Evolutionary conservation across 495 filamentous ascomycete genomes (phyloP), one percentile per base, ranked within the genome.

Genomic region (Penicillium ucsense): DNA sequence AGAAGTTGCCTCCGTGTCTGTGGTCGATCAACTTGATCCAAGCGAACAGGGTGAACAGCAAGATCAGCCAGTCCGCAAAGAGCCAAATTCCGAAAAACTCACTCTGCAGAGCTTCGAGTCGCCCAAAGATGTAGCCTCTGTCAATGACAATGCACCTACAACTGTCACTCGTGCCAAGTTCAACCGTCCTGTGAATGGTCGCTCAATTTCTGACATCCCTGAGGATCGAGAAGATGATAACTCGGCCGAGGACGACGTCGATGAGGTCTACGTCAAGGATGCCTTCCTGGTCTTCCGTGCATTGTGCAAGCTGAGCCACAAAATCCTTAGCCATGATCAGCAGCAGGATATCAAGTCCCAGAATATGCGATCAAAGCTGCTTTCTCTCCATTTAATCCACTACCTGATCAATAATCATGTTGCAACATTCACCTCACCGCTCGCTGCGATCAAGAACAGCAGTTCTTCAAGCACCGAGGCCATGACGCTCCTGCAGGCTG

Each of bases 271-370:
- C 59, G 85, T 95, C 47, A 87, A 91, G 56, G 94, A 99, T 65
- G 88, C 94, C 9, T 99, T 95, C 62, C 73, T 99, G 9, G 89
- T 99, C 31, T 95, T 99, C 73, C 79, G 94, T 27, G 92, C 94
- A 6, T 90, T 99, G 66, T 99, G 94, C 74, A 95, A 95, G 61
- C 74, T 99, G 38, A 95, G 90, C 50, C 95, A 89, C 47, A 99
- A 96, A 59, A 68, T 87, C 36, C 68, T 99, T 27, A 77, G 83
- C 7, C 81, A 88, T 20, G 94, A 99, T 44, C 90, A 97, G 53
- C 80, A 95, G 35, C 85, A 91, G 48, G 94, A 99, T 56, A 70
- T 95, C 36, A 90, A 87, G 43, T 89, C 87, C 4, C 88, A 95
- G 51, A 86, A 89, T 27, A 97, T 99, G 94, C 81, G 94, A 38